phyloP scores from a whole-genome alignment of 768 basidiomycete species.

The Mycena kentingensis region DNA sequence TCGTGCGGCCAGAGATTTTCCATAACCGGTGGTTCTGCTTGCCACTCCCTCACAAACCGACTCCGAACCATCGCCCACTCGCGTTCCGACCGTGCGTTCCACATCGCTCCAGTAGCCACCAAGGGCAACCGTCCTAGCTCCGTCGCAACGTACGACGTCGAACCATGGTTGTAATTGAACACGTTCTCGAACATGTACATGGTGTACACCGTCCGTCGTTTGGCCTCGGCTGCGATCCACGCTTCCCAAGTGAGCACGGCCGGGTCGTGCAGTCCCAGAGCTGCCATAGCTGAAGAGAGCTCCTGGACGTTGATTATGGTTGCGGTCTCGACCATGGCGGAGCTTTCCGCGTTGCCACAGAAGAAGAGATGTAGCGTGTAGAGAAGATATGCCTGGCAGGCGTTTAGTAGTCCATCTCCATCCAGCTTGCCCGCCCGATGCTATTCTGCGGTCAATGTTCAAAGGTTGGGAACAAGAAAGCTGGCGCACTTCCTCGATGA shows the following conservation, averaged over 20 bases:
- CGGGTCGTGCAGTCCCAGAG: not conserved
- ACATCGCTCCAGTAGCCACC: conserved; percentile 1
- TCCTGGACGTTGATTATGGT: conserved; percentile 18
- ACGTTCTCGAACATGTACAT: conserved; percentile 17
- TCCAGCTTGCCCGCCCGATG: conserved; percentile 9
- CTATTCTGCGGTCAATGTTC: not conserved
- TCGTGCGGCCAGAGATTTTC: conserved; percentile 16
- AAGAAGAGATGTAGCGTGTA: conserved; percentile 16
- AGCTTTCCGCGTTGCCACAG: conserved; percentile 2
- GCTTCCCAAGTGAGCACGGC: not conserved
- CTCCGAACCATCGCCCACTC: conserved; percentile 8
- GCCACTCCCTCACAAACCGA: conserved; percentile 7
- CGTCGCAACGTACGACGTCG: conserved; percentile 12
- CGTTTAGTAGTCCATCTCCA: conserved; percentile 9
- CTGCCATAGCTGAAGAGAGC: conserved; percentile 11
- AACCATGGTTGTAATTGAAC: conserved; percentile 1
- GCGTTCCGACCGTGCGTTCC: conserved; percentile 5
- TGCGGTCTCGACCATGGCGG: conserved; percentile 1
- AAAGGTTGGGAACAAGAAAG: not conserved
- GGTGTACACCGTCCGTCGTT: conserved; percentile 13
- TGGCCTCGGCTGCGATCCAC: conserved; percentile 15
- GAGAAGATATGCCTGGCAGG: conserved; percentile 17
- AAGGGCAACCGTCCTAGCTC: conserved; percentile 9
- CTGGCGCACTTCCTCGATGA: conserved; percentile 7
- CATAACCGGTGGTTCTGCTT: not conserved